Base-by-base conservation (phyloP, 1,139 yeast genomes). In the Sugiyamaella pinicola region DNA sequence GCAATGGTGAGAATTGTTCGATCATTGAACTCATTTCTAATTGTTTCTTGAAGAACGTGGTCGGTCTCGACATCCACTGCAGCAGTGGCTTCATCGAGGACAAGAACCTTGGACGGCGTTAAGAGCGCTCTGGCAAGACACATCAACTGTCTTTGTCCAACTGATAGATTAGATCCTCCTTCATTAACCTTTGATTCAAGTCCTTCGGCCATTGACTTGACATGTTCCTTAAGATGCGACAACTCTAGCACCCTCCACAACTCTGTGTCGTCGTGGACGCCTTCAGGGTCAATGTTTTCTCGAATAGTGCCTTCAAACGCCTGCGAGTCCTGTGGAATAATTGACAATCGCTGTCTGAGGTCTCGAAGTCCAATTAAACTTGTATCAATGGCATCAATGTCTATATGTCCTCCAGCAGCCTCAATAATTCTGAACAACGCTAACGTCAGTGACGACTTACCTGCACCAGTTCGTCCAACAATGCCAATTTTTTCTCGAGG, bases 51-150 rank as follows among this genome's bases (percentile, higher is more conserved):
- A 50, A 91, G 78, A 43, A 90, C 79, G 61, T 84, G 75, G 69
- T 93, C 99, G 1, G 99, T 93, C 66, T 90, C 95, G 29, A 90
- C 96, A 70, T 93, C 99, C 49, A 93, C 96, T 1, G 96, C 96
- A 1, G 98, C 97, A 3, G 98, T 91, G 12, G 98, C 98, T 72
- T 93, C 99, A 69, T 93, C 99, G 62, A 91, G 75, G 7, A 90
- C 88, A 58, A 90, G 76, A 46, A 91, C 81, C 60, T 83, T 83
- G 4, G 95, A 83, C 22, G 88, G 86, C 50, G 87, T 85, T 61
- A 89, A 76, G 59, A 91, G 73, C 0, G 96, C 96, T 64, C 97
- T 79, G 0, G 96, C 96, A 58, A 90, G 77, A 69, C 96, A 89
- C 84, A 90, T 84, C 67, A 90, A 77, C 70, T 90, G 97, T 62